Conservation (phyloP, 257 asterid species). For the Gynochthodes officinalis region DNA sequence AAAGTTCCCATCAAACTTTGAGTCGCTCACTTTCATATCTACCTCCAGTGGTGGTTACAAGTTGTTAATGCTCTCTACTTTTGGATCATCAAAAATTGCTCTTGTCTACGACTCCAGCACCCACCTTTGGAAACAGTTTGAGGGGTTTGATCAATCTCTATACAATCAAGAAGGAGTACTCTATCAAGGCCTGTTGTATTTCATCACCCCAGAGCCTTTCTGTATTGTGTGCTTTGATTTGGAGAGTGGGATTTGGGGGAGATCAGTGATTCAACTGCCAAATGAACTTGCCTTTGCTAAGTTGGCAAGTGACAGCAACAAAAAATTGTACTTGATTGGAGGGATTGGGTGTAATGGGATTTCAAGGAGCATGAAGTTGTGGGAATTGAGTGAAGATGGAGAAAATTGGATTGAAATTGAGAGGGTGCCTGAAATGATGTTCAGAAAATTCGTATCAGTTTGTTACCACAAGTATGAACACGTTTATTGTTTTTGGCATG, state of each 20-base stretch:
- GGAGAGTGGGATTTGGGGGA: conserved; percentile 51
- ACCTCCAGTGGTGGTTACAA: conserved; percentile 28
- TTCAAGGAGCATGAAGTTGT: conserved; percentile 56
- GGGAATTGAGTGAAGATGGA: conserved; percentile 51
- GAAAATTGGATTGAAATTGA: conserved; percentile 52
- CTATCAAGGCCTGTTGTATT: conserved; percentile 35
- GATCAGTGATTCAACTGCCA: conserved; percentile 27
- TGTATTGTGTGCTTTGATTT: conserved; percentile 26
- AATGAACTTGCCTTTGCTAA: conserved; percentile 43
- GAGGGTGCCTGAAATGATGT: conserved; percentile 56
- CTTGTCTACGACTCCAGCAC: conserved; percentile 38
- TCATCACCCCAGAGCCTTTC: conserved; percentile 62
- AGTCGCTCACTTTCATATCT: conserved; percentile 44
- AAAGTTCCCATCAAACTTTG: conserved; percentile 33
- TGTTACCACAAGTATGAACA: conserved; percentile 81
- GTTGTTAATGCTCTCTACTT: conserved; percentile 39
- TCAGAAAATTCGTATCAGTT: conserved; percentile 54
- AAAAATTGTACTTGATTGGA: conserved; percentile 54
- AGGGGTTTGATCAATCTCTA: conserved; percentile 27
- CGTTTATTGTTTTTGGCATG: conserved; percentile 76
- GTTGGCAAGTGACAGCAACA: conserved; percentile 38
- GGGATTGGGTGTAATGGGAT: conserved; percentile 66
- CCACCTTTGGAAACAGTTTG: conserved; percentile 35
- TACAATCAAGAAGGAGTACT: conserved; percentile 47
- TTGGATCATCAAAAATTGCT: conserved; percentile 35